Base-by-base conservation (phyloP, 2,329 filamentous ascomycete species). In the Hypomyces rosellus region DNA sequence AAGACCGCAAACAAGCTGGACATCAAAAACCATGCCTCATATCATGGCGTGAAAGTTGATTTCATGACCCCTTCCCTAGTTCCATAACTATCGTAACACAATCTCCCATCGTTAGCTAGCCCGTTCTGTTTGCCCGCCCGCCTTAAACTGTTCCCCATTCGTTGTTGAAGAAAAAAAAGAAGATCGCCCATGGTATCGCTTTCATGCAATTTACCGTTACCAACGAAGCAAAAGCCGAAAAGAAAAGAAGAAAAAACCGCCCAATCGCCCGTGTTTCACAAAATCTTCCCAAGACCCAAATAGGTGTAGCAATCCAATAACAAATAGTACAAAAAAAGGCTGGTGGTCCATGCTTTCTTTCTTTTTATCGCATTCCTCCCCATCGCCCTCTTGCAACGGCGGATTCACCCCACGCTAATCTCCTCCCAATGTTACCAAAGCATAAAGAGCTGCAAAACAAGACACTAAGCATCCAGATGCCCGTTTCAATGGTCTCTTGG, bases 371-470 rank as follows among this genome's bases (percentile, higher is more conserved):
- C 44, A 72, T 59, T n/a, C 69, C 71, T 34, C 66, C 73, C 74
- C 72, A 76, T 39, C 77, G 63, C 3, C 73, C 73, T 51, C 68
- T 70, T n/a, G 61, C 66, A 1, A 61, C 65, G 1, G 68, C 66
- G n/a, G 68, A 66, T 50, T 62, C 65, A 18, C 70, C 76, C 55
- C 81, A 69, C n/a, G 85, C 84, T 56, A 97, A 70, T 54, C 88
- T 78, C 55, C 93, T 77, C 12, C 93, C 93, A 63, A 99, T 89
- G 64, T 96, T 97, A 11, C 93, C 93, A 74, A 99, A 96, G 69
- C 91, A 96, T 9, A 97, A 82, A 59, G 89, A 90, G 62, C 89
- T 95, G 69, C 93, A 96, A 65, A 96, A 99, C 46, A 99, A 71
- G 22, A 97, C 90, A 63, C 89, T 96, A 20, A 92, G 77, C 62